Evolutionary conservation across 768 basidiomycete species (phyloP), one percentile per base, ranked within the genome.

Genomic region (Solioccasus polychromus): DNA sequence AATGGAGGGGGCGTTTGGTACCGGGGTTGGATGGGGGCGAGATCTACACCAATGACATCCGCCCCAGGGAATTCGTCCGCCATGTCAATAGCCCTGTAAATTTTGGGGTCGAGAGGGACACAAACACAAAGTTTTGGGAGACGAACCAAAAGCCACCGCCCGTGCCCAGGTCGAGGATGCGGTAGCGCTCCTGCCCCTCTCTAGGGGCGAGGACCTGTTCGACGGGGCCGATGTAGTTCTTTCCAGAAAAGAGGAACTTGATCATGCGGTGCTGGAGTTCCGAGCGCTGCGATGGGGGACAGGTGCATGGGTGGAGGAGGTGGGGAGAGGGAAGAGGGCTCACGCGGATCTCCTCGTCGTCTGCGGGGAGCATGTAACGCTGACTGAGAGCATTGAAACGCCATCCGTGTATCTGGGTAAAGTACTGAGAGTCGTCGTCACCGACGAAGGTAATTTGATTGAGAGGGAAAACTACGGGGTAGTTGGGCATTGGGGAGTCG

Each of bases 11-110:
- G n/a, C 1, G 37, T 50, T 24, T 57, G 60, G 45, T 65, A 85
- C 84, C 78, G 74, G 39, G 84, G 82, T 59, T 86, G 85, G 31
- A 86, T 77, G 51, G 84, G 84, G 19, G 83, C 83, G 26, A 87
- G 73, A 69, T 87, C 84, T 49, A 84, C 70, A 19, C 83, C 85
- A 60, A 81, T 74, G 50, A 86, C 80, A 52, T 85, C 80, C 47
- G 73, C 81, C 39, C 67, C 61, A 35, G 79, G 80, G 62, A 87
- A 86, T 63, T 83, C 82, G 54, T 85, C 82, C 39, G 84, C 85
- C 67, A 86, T 77, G 62, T 81, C 80, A 52, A 85, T 78, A 20
- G 85, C 81, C 84, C 83, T 85, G 54, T 38, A 25, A 40, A 31
- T 24, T 43, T 23, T 42, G 38, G 11, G 28, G 43, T 38, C 22